Conservation (phyloP, 495 filamentous ascomycete species). For the Lasiosphaeriaceae sp. region DNA sequence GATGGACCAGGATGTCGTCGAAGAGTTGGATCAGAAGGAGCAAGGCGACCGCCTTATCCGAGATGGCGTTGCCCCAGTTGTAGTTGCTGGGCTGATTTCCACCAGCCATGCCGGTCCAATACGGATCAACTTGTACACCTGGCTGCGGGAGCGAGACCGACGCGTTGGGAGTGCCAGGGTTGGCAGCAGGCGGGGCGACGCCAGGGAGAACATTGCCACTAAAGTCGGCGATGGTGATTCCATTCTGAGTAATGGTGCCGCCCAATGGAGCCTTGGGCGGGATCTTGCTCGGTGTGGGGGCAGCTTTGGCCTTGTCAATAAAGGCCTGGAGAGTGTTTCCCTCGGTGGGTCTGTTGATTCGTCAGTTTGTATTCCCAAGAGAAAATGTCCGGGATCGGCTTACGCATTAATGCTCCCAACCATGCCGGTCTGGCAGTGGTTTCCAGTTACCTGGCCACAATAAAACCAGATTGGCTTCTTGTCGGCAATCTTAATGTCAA, state of each 20-base stretch:
- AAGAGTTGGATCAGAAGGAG: constrained; percentile 28
- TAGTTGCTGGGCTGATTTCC: constrained; percentile 33
- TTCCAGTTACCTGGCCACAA: constrained; percentile 45
- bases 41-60: constrained; percentile 19
- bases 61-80: constrained; percentile 28
- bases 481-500: constrained; percentile 43
- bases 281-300: constrained; percentile 35
- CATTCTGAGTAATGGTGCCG: constrained; percentile 36
- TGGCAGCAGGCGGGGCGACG: constrained; percentile 5
- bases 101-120: constrained; percentile 33
- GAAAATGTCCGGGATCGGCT: not conserved
- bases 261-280: constrained; percentile 31
- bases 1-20: constrained; percentile 31
- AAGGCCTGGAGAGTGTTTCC: constrained; percentile 40
- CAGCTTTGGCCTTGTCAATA: constrained; percentile 20
- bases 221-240: constrained; percentile 21
- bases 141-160: constrained; percentile 24
- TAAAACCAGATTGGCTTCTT: constrained; percentile 56
- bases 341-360: constrained; percentile 11
- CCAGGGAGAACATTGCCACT: constrained; percentile 21
- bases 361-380: not conserved
- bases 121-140: constrained; percentile 16
- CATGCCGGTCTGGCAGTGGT: constrained; percentile 44
- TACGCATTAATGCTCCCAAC: constrained; percentile 40
- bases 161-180: constrained; percentile 14